A percentile compares a stretch with the other conserved stretches of the same genome.
phyloP scores from a whole-genome alignment of 2,329 filamentous ascomycete genomes.

The Microdochium trichocladiopsis region DNA sequence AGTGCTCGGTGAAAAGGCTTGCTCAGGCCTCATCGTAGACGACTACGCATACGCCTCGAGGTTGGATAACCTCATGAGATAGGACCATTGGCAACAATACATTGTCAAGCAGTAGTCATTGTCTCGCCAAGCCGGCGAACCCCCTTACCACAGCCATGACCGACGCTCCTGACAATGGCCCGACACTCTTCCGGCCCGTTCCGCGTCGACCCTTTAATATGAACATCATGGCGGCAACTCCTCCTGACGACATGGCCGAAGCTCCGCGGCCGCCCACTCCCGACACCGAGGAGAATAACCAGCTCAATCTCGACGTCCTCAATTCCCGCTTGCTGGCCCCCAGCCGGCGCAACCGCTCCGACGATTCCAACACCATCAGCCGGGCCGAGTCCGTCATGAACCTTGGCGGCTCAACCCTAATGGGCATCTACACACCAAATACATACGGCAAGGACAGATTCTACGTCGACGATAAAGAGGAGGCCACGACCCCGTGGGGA shows the following conservation, averaged over 20 bases:
- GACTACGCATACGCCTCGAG: no score
- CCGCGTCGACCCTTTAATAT: conserved; percentile 66
- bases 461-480: conserved; percentile 33
- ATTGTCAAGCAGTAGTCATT: neutral
- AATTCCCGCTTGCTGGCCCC: conserved; percentile 21
- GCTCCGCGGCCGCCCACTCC: conserved; percentile 27
- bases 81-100: no score
- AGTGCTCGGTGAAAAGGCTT: no score
- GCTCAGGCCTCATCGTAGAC: no score
- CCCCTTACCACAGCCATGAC: conserved; percentile 9
- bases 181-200: conserved; percentile 59
- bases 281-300: conserved; percentile 46
- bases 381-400: conserved; percentile 77
- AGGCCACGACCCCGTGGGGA: conserved; percentile 67
- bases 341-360: conserved; percentile 7
- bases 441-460: conserved; percentile 43
- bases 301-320: conserved; percentile 25
- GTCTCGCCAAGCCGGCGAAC: neutral
- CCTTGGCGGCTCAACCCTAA: conserved; percentile 81
- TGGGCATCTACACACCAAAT: conserved; percentile 79
- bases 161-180: conserved; percentile 25
- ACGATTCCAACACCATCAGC: conserved; percentile 38
- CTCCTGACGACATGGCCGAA: conserved; percentile 24
- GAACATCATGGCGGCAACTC: conserved; percentile 37
- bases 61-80: no score